Percentiles rank a stretch among this genome's conserved stretches.
Conservation (phyloP, 306 rosid genomes). For the Corylus americana region DNA sequence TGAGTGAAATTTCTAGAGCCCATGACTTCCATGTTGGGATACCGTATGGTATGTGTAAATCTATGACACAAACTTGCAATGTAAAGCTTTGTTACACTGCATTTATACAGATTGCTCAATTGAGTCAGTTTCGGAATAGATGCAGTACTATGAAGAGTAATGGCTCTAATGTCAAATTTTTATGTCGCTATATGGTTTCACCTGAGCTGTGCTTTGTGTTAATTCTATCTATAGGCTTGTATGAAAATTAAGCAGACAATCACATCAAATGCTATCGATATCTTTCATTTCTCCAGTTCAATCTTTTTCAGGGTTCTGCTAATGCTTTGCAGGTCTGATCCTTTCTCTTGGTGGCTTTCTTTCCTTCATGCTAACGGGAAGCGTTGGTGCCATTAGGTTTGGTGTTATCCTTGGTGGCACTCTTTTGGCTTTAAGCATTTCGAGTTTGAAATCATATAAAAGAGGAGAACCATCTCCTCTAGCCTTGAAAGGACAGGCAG, state of each 20-base stretch:
- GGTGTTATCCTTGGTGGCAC: conserved; percentile 86
- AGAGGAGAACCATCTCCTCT: conserved; percentile 58
- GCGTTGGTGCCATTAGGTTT: conserved; percentile 74
- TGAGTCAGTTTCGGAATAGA: not conserved
- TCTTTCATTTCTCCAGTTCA: conserved; percentile 16
- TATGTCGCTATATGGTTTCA: not conserved
- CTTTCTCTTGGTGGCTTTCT: conserved; percentile 92
- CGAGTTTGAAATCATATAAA: conserved; percentile 65
- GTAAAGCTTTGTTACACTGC: not conserved
- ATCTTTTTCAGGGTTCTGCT: conserved; percentile 23
- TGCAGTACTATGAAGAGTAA: not conserved
- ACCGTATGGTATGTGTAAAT: conserved; percentile 79
- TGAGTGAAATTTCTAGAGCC: conserved; percentile 54
- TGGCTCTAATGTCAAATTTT: not conserved
- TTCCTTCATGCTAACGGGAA: conserved; percentile 86
- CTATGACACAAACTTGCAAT: not conserved
- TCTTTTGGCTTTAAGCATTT: conserved; percentile 70
- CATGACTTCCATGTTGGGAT: conserved; percentile 86
- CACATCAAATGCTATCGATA: not conserved
- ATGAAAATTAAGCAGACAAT: not conserved
- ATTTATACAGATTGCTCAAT: not conserved
- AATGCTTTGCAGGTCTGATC: conserved; percentile 62
- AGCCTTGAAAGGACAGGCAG: conserved; percentile 84
- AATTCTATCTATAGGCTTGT: not conserved
- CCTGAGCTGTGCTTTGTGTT: not conserved